Conservation (phyloP, 495 filamentous ascomycete species). For the Elaphomyces granulatus region DNA sequence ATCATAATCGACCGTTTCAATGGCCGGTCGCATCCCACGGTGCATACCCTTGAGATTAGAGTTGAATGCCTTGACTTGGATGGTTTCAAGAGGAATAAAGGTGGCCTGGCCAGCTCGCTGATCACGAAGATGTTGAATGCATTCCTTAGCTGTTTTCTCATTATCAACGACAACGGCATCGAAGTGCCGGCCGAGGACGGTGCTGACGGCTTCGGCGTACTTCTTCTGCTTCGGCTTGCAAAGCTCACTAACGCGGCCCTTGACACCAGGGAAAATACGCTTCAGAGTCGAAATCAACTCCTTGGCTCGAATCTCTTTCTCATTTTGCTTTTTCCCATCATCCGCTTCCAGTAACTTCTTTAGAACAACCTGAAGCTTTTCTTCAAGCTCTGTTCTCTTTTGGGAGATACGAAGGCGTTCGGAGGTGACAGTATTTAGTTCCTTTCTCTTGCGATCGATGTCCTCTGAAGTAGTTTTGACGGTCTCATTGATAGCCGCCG, state of each 20-base stretch:
- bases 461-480: constrained; percentile 57
- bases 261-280: constrained; percentile 82
- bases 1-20: constrained; percentile 95
- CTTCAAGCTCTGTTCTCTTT: constrained; percentile 73
- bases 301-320: constrained; percentile 59
- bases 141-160: constrained; percentile 85
- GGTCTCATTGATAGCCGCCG: constrained; percentile 38
- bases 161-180: constrained; percentile 94
- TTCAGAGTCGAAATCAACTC: constrained; percentile 75
- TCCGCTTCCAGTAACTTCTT: constrained; percentile 69
- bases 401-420: constrained; percentile 68
- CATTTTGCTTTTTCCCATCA: constrained; percentile 66
- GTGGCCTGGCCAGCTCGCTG: constrained; percentile 73
- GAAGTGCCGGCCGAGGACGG: constrained; percentile 81
- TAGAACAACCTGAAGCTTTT: constrained; percentile 71
- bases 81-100: constrained; percentile 92
- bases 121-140: constrained; percentile 85
- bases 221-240: constrained; percentile 96
- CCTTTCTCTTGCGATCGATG: constrained; percentile 81
- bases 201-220: constrained; percentile 82
- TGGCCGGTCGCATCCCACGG: constrained; percentile 71
- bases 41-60: constrained; percentile 82
- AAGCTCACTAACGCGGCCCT: constrained; percentile 76
- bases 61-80: constrained; percentile 80
- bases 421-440: constrained; percentile 69